Evolutionary conservation across 345 rosid species (phyloP), one percentile per base, ranked within the genome.

Genomic region (Stellera chamaejasme): DNA sequence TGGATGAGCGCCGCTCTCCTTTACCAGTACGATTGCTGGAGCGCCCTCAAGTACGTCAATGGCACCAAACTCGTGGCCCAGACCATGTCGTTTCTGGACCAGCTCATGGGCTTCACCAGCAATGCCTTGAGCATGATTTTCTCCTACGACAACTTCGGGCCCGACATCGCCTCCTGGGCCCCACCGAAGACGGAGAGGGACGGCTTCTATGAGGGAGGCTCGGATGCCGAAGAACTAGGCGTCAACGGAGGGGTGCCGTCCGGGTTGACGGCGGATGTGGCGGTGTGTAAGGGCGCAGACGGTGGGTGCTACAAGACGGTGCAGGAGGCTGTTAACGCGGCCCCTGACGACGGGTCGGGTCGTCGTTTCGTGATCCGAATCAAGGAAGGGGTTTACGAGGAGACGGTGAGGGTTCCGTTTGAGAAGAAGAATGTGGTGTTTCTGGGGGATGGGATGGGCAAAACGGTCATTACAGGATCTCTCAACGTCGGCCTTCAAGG

Each of bases 381-480:
- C 10, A 77, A 55, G 55, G 79, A 64, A 47, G 97, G 97, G 3
- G 77, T 81, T 0, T 92, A 92, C 4, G 73, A 84, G 36, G 98
- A 92, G 75, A 82, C 66, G 28, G 88, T 92, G 11, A 72, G 79
- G 63, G 80, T 92, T 57, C 88, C 90, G 70, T 61, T 86, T 36
- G 84, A 76, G 84, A 92, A 86, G 70, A 88, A 66, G 70, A 84
- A 84, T 61, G 83, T 92, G 0, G 94, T 92, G 27, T 86, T 88
- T 14, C 27, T 84, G 13, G 98, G 98, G 0, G 96, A 86, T 1
- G 97, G 96, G 25, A 80, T 71, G 75, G 93, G 95, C 61, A 88
- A 79, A 72, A 86, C 98, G 13, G 82, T 92, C 43, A 86, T 92
- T 58, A 76, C 96, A 0, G 86, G 89, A 4, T 72, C 91, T 10